Percentiles rank a stretch among this genome's conserved stretches.
Conservation (phyloP, 1,284 basidiomycete genomes). For the Malassezia nana region DNA sequence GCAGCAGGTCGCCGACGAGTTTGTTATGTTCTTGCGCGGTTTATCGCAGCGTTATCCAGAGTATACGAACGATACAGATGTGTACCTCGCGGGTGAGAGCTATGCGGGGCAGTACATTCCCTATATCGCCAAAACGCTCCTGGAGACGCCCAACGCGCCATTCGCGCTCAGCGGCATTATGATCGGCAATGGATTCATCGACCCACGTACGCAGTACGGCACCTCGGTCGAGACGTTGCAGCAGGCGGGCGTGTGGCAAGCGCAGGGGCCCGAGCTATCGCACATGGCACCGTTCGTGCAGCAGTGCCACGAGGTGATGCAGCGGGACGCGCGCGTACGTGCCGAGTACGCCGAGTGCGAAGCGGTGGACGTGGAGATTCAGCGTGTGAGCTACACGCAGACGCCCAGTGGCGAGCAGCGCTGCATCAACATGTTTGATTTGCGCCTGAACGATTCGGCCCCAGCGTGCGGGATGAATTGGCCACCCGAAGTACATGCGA, state of each 20-base stretch:
- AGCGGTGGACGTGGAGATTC: conserved; percentile 57
- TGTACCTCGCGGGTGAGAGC: conserved; percentile 15
- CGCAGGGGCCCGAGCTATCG: conserved; percentile 57
- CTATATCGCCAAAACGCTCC: conserved; percentile 63
- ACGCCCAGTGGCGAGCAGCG: not conserved
- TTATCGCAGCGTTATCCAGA: conserved; percentile 89
- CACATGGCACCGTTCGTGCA: conserved; percentile 53
- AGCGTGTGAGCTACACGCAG: not conserved
- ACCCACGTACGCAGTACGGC: conserved; percentile 76
- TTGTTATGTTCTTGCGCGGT: conserved; percentile 72
- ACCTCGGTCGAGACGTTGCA: conserved; percentile 79
- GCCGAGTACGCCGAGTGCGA: conserved; percentile 62
- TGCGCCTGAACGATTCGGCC: conserved; percentile 68
- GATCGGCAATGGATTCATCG: conserved; percentile 97
- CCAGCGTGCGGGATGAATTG: conserved; percentile 98
- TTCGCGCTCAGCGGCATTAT: conserved; percentile 63
- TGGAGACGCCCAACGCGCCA: conserved; percentile 59
- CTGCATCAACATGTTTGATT: conserved; percentile 93
- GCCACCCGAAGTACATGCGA: conserved; percentile 74
- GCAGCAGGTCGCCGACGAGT: conserved; percentile 64
- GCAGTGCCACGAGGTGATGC: conserved; percentile 54
- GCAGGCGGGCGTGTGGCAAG: conserved; percentile 66
- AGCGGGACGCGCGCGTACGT: conserved; percentile 17
- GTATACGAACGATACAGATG: conserved; percentile 54
- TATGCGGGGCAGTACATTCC: conserved; percentile 36